Base-by-base conservation (phyloP, 345 rosid genomes). In the Pugionium cornutum region DNA sequence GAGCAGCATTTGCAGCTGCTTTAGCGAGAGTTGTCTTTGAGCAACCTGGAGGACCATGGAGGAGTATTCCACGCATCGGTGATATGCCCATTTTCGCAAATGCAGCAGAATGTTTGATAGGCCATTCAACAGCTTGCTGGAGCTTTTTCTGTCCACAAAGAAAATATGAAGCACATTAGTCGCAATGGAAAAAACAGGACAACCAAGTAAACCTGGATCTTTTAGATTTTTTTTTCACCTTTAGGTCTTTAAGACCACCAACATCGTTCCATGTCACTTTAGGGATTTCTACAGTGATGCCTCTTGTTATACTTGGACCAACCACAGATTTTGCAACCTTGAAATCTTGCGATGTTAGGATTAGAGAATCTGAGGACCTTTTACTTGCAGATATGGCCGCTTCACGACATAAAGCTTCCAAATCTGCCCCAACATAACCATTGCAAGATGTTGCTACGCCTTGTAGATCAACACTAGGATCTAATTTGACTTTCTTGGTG, bases 31-130 rank as follows among this genome's bases (percentile, higher is more conserved):
- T 94, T n/a, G 95, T 90, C 82, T 94, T 94, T 11, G 96, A 94
- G 83, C 99, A 94, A 68, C 99, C 99, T 4, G 99, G 97, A 64
- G 96, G 97, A 77, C 96, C 99, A 77, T 94, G 97, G 40, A 94
- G 78, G 62, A 92, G 96, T 53, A 85, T 80, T 56, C 99, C 96
- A 58, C 87, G 89, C 59, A 88, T 58, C 2, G 99, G 97, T 28
- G 90, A 82, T 81, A 88, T 80, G 42, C 97, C 95, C 77, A 90
- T 29, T 76, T 87, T 85, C 1, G 67, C 73, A 82, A 88, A 88
- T 49, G 87, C 83, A 65, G 75, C 82, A 43, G 90, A 75, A 77
- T 88, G 89, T 76, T 83, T 94, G 47, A 94, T 88, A 34, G 99
- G 99, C 97, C 96, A 90, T 79, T 89, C 97, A 80, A 94, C 87